Conservation (phyloP, 2,329 filamentous ascomycete species). For the Curvularia spicifera region DNA sequence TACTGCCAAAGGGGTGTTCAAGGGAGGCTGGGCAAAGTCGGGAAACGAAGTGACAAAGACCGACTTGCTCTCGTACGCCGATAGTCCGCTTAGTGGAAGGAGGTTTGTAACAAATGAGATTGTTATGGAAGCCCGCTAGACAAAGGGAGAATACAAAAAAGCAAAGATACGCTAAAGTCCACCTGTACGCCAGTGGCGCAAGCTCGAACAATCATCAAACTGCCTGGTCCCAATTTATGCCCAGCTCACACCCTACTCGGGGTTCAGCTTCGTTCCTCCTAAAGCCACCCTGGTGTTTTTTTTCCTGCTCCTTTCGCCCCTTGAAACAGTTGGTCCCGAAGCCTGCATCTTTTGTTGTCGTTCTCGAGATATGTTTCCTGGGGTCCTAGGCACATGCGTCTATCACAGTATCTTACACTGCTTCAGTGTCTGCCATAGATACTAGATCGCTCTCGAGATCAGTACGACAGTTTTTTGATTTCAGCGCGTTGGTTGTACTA, state of each 20-base stretch:
- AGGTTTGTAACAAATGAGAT: constrained; percentile 36
- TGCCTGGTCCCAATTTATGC: not conserved
- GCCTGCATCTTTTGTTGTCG: not conserved
- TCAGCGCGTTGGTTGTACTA: not conserved
- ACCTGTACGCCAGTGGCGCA: not conserved
- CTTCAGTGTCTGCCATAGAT: constrained; percentile 6
- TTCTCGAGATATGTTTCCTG: not conserved
- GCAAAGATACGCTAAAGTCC: not conserved
- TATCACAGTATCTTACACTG: constrained; percentile 9
- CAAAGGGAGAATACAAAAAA: not conserved
- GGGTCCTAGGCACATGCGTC: too few species aligned
- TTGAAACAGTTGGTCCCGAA: not conserved
- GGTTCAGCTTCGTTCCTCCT: not conserved
- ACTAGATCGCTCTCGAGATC: not conserved
- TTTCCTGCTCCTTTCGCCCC: not conserved
- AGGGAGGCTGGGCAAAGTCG: constrained; percentile 45
- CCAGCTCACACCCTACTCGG: not conserved
- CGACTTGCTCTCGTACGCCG: constrained; percentile 35
- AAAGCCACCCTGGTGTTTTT: not conserved
- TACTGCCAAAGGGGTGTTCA: constrained; percentile 42
- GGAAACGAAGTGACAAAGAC: constrained; percentile 31
- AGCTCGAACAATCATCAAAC: not conserved
- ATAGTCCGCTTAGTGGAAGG: constrained; percentile 35
- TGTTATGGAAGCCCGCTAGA: constrained; percentile 23
- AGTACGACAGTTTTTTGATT: not conserved